Evolutionary conservation across 305 asterid genomes (phyloP).

Genomic region (Stenogyne calaminthoides): DNA sequence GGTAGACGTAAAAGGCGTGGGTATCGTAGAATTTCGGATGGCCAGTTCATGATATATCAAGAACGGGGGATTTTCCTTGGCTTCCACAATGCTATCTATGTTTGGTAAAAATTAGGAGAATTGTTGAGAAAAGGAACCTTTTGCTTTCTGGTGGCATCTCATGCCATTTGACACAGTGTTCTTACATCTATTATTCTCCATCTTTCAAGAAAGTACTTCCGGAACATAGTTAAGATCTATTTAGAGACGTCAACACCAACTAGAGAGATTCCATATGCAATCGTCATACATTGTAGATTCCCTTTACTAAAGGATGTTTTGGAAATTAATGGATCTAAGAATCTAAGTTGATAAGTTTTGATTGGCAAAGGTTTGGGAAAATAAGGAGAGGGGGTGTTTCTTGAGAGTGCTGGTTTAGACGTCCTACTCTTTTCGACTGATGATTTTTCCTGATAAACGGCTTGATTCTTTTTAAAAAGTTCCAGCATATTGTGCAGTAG

Average conservation of each 20-base stretch:
- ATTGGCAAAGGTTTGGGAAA: neutral
- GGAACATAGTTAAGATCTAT: neutral
- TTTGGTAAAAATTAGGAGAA: neutral
- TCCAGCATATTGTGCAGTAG: neutral
- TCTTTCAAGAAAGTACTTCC: neutral
- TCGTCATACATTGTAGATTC: neutral
- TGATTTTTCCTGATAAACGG: too few species aligned
- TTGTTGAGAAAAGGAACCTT: neutral
- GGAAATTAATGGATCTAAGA: neutral
- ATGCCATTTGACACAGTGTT: neutral
- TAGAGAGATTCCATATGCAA: neutral
- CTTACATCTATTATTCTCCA: neutral
- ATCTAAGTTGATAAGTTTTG: neutral
- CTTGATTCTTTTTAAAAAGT: too few species aligned
- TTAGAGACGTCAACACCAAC: neutral
- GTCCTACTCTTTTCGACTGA: neutral
- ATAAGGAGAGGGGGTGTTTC: neutral
- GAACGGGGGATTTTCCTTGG: neutral
- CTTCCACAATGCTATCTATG: neutral
- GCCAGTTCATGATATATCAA: neutral
- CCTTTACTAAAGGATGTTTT: neutral
- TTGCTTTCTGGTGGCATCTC: neutral
- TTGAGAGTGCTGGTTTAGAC: conserved; percentile 1
- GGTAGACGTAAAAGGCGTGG: neutral
- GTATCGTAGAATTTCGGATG: neutral